Evolutionary conservation across 768 basidiomycete species (phyloP).

Genomic region (Serendipita sp.): DNA sequence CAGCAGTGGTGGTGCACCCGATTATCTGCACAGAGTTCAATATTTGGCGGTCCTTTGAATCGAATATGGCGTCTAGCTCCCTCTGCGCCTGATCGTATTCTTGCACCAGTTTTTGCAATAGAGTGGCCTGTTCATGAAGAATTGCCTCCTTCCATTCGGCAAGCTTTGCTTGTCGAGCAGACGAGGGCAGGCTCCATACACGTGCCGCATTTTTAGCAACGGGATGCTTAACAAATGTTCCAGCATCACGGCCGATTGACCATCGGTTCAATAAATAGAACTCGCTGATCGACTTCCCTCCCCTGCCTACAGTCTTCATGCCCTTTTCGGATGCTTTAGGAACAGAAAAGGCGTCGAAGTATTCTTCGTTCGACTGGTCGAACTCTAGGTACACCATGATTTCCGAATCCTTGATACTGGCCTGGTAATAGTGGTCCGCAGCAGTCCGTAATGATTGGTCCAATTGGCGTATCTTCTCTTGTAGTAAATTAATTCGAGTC

Average conservation of each 20-base stretch:
- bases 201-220: constrained; percentile 14
- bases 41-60: constrained; percentile 20
- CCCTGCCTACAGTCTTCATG: constrained; percentile 28
- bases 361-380: constrained; percentile 25
- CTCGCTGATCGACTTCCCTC: constrained; percentile 20
- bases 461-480: constrained; percentile 11
- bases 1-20: constrained; percentile 53
- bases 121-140: constrained; percentile 20
- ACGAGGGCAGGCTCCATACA: constrained; percentile 26
- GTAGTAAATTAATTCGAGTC: constrained; percentile 26
- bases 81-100: constrained; percentile 28
- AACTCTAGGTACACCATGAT: constrained; percentile 37
- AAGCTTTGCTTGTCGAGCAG: constrained; percentile 17
- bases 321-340: constrained; percentile 25
- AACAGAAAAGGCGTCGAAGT: constrained; percentile 19
- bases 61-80: constrained; percentile 22
- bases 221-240: constrained; percentile 20
- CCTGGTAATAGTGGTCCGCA: constrained; percentile 13
- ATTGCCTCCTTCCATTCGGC: constrained; percentile 24
- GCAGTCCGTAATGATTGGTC: background rate
- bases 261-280: constrained; percentile 34
- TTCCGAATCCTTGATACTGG: constrained; percentile 15
- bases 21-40: constrained; percentile 38
- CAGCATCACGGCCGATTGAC: constrained; percentile 29
- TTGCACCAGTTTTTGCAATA: constrained; percentile 19